Evolutionary conservation across 2,329 filamentous ascomycete species (phyloP).

Genomic region (Sphaerulina musiva): DNA sequence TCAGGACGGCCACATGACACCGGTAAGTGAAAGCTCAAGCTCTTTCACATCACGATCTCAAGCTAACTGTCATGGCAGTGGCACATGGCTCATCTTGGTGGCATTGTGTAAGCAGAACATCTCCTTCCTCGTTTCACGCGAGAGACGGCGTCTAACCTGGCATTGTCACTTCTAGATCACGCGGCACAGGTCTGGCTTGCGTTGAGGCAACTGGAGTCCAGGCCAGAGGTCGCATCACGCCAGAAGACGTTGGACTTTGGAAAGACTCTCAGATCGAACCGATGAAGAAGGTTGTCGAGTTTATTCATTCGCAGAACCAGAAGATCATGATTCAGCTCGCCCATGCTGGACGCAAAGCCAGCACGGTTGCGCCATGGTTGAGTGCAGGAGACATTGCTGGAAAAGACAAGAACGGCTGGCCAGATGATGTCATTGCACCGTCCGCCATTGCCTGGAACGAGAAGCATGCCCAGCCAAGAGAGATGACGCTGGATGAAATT

Average conservation of each 20-base stretch:
- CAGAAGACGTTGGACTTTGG: constrained; percentile 75
- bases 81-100: constrained; percentile 67
- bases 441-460: constrained; percentile 57
- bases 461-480: constrained; percentile 56
- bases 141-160: no score
- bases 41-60: neutral
- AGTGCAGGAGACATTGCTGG: constrained; percentile 49
- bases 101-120: constrained; percentile 53
- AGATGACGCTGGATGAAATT: constrained; percentile 64
- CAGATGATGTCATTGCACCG: constrained; percentile 50
- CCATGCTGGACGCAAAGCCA: constrained; percentile 66
- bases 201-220: constrained; percentile 73
- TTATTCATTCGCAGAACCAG: constrained; percentile 70
- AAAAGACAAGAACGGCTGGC: constrained; percentile 46
- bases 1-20: constrained; percentile 66
- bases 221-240: constrained; percentile 73
- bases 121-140: no score
- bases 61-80: constrained; percentile 38
- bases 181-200: constrained; percentile 66
- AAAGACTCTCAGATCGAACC: constrained; percentile 72
- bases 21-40: constrained; percentile 11
- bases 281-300: constrained; percentile 65
- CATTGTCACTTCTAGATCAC: constrained; percentile 23
- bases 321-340: constrained; percentile 73
- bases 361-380: constrained; percentile 59